A percentile compares a stretch with the other conserved stretches of the same genome.
phyloP scores from a whole-genome alignment of 2,329 filamentous ascomycete species.

The Colletotrichum australisinense region DNA sequence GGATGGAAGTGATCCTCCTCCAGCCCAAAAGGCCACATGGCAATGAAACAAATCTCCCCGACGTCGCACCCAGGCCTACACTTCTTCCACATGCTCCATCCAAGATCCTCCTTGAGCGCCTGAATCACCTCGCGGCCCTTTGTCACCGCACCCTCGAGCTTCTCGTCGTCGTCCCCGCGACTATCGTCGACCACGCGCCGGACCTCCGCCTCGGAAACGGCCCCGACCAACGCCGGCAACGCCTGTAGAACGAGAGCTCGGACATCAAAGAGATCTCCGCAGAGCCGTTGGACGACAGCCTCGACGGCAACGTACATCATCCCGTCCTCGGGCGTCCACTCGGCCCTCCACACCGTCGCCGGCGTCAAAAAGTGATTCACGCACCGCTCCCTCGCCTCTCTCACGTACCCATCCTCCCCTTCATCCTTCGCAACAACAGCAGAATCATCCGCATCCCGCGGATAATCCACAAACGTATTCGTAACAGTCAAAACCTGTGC shows the following conservation, averaged over 20 bases:
- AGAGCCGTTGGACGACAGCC: constrained; percentile 52
- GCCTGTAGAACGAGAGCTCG: constrained; percentile 4
- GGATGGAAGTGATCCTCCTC: constrained; percentile 60
- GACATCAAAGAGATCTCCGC: constrained; percentile 38
- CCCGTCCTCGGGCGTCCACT: constrained; percentile 54
- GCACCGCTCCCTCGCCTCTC: constrained; percentile 58
- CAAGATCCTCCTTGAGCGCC: constrained; percentile 59
- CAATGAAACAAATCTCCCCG: constrained; percentile 69
- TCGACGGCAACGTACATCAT: constrained; percentile 58
- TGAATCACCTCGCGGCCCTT: constrained; percentile 34
- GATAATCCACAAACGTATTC: constrained; percentile 57
- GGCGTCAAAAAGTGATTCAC: constrained; percentile 55
- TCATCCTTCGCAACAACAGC: background rate
- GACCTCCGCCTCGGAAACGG: background rate
- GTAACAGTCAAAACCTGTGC: constrained; percentile 52
- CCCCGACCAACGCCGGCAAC: constrained; percentile 2
- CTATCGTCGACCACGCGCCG: background rate
- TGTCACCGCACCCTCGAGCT: constrained; percentile 4
- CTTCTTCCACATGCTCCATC: constrained; percentile 71
- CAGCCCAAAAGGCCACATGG: constrained; percentile 71
- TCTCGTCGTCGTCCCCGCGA: background rate
- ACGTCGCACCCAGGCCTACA: constrained; percentile 60
- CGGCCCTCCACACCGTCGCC: constrained; percentile 35
- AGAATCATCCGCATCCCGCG: constrained; percentile 33
- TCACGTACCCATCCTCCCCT: constrained; percentile 45